These are phyloP conservation scores for Gossypioides kirkii DNA, from an alignment of 345 rosid genomes.

Conservation along the genomic window DNA sequence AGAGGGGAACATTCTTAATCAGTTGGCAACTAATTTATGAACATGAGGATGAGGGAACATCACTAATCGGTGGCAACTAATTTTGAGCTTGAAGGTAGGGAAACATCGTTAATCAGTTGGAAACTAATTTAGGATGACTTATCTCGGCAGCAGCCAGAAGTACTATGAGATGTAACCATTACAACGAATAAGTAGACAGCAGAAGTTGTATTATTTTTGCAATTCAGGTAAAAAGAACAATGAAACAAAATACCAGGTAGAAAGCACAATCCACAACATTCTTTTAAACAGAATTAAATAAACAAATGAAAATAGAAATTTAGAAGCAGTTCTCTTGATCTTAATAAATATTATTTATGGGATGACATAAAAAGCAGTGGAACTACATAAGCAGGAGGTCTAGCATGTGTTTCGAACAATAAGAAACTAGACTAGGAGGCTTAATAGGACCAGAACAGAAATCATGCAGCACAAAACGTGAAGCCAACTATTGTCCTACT, in stretches of 20 bases:
- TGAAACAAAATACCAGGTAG: not conserved
- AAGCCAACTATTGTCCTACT: not conserved
- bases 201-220: not conserved
- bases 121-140: not conserved
- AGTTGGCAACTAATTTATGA: not conserved
- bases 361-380: not conserved
- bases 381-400: not conserved
- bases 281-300: not conserved
- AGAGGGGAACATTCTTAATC: not conserved
- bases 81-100: not conserved
- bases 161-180: not conserved
- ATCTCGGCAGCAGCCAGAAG: not conserved
- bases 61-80: not conserved
- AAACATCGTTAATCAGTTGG: not conserved
- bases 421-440: not conserved
- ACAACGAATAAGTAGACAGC: not conserved
- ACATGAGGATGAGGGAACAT: not conserved
- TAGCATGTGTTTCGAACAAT: not conserved
- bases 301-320: not conserved
- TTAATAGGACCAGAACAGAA: not conserved
- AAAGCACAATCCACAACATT: not conserved
- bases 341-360: not conserved
- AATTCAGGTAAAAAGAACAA: not conserved
- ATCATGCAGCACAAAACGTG: not conserved
- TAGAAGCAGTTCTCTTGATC: not conserved